A percentile compares a stretch with the other conserved stretches of the same genome.
Evolutionary conservation across 2,329 filamentous ascomycete genomes (phyloP).

Genomic region (Beauveria australis): DNA sequence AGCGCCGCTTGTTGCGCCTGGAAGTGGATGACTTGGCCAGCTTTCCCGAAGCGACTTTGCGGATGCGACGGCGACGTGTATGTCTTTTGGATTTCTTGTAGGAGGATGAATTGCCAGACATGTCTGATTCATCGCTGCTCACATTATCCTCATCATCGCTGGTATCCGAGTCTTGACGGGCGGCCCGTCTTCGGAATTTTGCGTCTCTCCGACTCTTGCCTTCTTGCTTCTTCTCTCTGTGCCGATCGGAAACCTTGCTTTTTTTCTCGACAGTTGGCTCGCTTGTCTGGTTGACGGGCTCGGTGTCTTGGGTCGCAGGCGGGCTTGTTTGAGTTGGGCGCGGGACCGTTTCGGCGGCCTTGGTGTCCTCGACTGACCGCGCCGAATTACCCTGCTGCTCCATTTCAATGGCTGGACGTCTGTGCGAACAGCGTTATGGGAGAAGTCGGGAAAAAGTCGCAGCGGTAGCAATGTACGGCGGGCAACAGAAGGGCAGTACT

Average conservation of each 20-base stretch:
- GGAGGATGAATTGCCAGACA: neutral
- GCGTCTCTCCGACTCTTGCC: neutral
- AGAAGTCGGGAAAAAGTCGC: neutral
- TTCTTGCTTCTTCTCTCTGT: neutral
- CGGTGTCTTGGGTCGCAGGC: neutral
- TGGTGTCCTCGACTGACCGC: neutral
- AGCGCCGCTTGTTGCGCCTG: neutral
- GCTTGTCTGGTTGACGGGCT: neutral
- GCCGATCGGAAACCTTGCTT: neutral
- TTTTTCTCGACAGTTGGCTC: conserved; percentile 1
- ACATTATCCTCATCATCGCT: conserved; percentile 1
- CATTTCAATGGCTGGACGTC: neutral
- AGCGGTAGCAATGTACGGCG: neutral
- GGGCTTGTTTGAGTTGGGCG: neutral
- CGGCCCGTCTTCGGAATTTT: neutral
- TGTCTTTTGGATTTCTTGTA: neutral
- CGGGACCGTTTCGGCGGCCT: neutral
- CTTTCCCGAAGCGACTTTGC: neutral
- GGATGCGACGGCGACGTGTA: neutral
- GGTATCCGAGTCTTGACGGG: neutral
- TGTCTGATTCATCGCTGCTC: conserved; percentile 5
- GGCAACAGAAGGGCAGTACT: neutral
- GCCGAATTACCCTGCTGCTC: conserved; percentile 4
- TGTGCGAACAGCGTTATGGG: neutral
- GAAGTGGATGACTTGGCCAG: neutral